Evolutionary conservation across 2,329 filamentous ascomycete genomes (phyloP), one percentile per base, ranked within the genome.

Genomic region (Pezicula radicicola): DNA sequence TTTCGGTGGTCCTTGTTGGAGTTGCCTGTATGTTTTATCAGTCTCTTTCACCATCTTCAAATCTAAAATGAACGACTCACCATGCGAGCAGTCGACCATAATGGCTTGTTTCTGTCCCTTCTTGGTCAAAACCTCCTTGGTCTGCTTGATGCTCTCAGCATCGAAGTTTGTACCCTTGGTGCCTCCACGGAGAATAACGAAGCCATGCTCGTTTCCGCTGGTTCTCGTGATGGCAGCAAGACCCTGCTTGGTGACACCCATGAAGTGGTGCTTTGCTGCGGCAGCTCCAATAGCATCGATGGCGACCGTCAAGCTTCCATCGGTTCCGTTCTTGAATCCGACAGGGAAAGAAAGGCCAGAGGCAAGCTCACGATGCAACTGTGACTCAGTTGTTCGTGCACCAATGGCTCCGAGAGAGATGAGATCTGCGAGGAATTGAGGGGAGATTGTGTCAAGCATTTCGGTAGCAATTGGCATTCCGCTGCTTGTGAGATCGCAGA

Each of bases 251-350:
- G 94, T 99, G 46, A 99, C 94, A 72, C 92, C 93, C 80, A 99
- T 88, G 79, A 99, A 99, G 77, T 97, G 93, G 73, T 99, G 94
- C 71, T 82, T 85, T n/a, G 88, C 80, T 52, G 87, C 85, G 1
- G 88, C 89, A 28, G 89, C 86, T 54, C 93, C 94, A 68, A 97
- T 97, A 33, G 94, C 94, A 69, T 99, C 94, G 64, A 97, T 95
- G 18, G 93, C 92, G 18, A 97, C 92, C 27, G 84, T 85, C 51
- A 99, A 77, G 63, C 88, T 91, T 40, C 94, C 94, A 66, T 99
- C 94, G 21, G 94, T 99, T 56, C 94, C 94, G 73, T 99, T 99
- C 84, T 99, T 99, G 87, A 97, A 99, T 54, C 94, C 94, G 60
- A 99, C 92, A 19, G 94, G 94, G 87, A 97, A 97, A 52, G 90